phyloP scores from a whole-genome alignment of 2,329 filamentous ascomycete genomes.

The Lithohypha guttulata region DNA sequence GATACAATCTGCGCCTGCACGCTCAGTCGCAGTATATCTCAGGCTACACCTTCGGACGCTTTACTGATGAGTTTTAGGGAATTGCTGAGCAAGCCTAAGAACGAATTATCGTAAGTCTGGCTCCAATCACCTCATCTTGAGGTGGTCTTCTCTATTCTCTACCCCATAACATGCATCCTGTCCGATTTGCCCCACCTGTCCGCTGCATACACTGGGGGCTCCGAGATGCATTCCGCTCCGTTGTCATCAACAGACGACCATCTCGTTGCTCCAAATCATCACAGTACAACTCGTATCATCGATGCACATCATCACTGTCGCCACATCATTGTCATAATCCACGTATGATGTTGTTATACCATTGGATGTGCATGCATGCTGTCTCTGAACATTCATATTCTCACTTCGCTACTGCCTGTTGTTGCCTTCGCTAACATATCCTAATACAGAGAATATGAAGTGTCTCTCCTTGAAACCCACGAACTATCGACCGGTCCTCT shows the following conservation, averaged over 20 bases:
- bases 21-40: constrained; percentile 6
- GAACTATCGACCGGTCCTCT: constrained; percentile 71
- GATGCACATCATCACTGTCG: constrained; percentile 10
- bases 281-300: too few relatives aligned
- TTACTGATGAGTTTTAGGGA: constrained; percentile 46
- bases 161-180: constrained; percentile 3
- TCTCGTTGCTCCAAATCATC: too few relatives aligned
- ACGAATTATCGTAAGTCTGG: constrained; percentile 71
- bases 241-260: too few relatives aligned
- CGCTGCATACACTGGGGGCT: constrained; percentile 10
- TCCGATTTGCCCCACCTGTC: constrained; percentile 16
- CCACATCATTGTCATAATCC: constrained; percentile 4
- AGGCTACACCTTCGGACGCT: constrained; percentile 20
- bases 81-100: constrained; percentile 76
- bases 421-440: constrained; percentile 22
- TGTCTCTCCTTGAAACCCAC: constrained; percentile 68
- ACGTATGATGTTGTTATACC: not conserved
- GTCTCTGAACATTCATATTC: too few relatives aligned
- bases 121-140: constrained; percentile 12
- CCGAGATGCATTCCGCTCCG: constrained; percentile 20
- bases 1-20: constrained; percentile 4
- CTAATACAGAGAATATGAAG: constrained; percentile 68
- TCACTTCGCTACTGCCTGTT: too few relatives aligned
- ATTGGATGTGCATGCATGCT: too few relatives aligned
- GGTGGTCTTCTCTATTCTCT: constrained; percentile 3